phyloP scores from a whole-genome alignment of 1,139 yeast species.

The Hyphopichia pseudoburtonii region DNA sequence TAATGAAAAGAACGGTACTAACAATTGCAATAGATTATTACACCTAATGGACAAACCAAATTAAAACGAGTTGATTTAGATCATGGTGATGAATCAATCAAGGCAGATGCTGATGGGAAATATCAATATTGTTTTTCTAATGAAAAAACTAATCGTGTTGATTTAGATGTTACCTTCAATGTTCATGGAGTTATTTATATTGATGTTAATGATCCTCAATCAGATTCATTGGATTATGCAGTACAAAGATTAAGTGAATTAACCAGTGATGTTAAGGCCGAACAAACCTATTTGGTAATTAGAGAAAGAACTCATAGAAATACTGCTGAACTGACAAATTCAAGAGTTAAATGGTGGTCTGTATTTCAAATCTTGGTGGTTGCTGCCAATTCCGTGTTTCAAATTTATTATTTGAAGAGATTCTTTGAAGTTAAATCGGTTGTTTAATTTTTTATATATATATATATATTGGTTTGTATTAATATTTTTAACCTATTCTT shows the following conservation, averaged over 20 bases:
- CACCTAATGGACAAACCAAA: conserved; percentile 60
- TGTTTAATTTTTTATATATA: conserved; percentile 44
- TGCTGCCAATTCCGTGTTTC: conserved; percentile 83
- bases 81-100: conserved; percentile 77
- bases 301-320: conserved; percentile 98
- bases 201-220: conserved; percentile 78
- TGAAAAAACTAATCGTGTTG: conserved; percentile 68
- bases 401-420: conserved; percentile 88
- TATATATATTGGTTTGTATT: no score
- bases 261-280: conserved; percentile 86
- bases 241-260: conserved; percentile 74
- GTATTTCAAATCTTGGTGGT: conserved; percentile 87
- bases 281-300: conserved; percentile 87
- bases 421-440: conserved; percentile 93
- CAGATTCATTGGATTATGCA: conserved; percentile 83
- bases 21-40: conserved; percentile 41
- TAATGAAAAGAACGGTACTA: no score
- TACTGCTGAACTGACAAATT: conserved; percentile 96
- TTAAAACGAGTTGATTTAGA: conserved; percentile 56
- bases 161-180: conserved; percentile 92
- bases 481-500: no score
- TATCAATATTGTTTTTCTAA: conserved; percentile 90
- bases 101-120: conserved; percentile 68
- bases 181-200: conserved; percentile 91
- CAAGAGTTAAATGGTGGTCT: conserved; percentile 98